Percentiles rank a stretch among this genome's conserved stretches.
Conservation (phyloP, 345 rosid species). For the Eucalyptus tenuipes region DNA sequence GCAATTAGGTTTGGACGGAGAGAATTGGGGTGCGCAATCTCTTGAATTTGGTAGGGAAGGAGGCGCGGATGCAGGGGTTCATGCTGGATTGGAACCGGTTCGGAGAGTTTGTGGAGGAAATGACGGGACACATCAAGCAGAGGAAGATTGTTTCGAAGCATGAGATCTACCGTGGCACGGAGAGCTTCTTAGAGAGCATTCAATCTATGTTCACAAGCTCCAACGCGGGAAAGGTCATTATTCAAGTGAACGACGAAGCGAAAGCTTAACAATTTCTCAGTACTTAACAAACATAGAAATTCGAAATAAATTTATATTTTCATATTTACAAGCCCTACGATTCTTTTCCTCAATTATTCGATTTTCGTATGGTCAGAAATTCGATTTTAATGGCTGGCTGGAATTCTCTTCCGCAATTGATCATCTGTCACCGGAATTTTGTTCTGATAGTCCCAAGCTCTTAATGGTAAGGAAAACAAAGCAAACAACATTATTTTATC, state of each 20-base stretch:
- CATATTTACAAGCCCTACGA: too few species aligned
- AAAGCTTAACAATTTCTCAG: neutral
- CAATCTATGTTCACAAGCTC: constrained; percentile 27
- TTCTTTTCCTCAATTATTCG: too few species aligned
- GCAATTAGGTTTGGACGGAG: constrained; percentile 19
- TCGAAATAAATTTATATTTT: neutral
- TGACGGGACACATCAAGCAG: constrained; percentile 8
- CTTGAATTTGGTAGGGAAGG: constrained; percentile 31
- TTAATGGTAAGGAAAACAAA: too few species aligned
- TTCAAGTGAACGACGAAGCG: constrained; percentile 1
- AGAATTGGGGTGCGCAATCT: constrained; percentile 32
- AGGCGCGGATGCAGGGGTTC: constrained; percentile 34
- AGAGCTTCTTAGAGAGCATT: constrained; percentile 23
- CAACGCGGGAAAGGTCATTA: constrained; percentile 23
- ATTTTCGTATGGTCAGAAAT: too few species aligned
- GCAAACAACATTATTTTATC: too few species aligned
- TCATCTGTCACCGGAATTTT: too few species aligned
- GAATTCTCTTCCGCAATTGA: too few species aligned
- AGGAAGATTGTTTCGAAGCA: constrained; percentile 19
- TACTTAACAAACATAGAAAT: neutral
- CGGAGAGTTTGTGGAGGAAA: constrained; percentile 15
- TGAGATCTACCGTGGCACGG: constrained; percentile 13
- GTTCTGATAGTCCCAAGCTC: too few species aligned
- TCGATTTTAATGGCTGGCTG: too few species aligned
- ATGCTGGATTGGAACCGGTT: constrained; percentile 13